Evolutionary conservation across 192 early-diverging fungal species (phyloP), one percentile per base, ranked within the genome.

Genomic region (Backusella australiensis): DNA sequence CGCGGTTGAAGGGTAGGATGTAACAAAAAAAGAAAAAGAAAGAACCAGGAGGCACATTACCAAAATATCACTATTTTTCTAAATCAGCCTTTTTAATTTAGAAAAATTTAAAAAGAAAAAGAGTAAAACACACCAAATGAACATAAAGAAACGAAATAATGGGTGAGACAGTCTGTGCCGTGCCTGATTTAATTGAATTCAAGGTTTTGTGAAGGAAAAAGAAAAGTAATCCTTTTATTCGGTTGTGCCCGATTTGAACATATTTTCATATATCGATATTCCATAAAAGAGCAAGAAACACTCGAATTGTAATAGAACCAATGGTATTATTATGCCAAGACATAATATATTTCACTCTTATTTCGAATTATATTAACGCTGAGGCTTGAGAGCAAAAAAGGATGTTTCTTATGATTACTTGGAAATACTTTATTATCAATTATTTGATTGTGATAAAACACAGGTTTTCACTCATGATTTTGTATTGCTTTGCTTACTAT

Each of bases 311-410:
- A 12, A 29, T 29, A 63, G 46, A 63, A 63, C 56, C 23, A 56
- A 63, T 63, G 56, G 56, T 63, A 29, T 63, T 63, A 26, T 29
- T 63, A 63, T 63, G 56, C 56, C 56, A 63, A 63, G 56, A 63
- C 9, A 63, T 63, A 49, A 49, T 49, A 49, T 49, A 49, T 49
- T 49, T n/a, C 19, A 49, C 19, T 49, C 19, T 49, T 49, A 49
- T 49, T 49, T 49, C 19, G 19, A 6, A 49, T 49, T 49, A 49
- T 49, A 49, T 1, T 49, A n/a, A 49, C 19, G 17, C 46, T n/a
- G 46, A 49, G 6, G 6, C 5, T 19, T 49, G 17, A 49, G 15
- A 49, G 17, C 19, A 49, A 49, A 49, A 49, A 49, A 49, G 46
- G 46, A 49, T 49, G 15, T 49, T 49, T 49, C 19, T 49, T 49